A percentile compares a stretch with the other conserved stretches of the same genome.
These are phyloP conservation scores for Trichocomaceae sp. DNA, from an alignment of 2,329 filamentous ascomycete species.

Conservation along the genomic window DNA sequence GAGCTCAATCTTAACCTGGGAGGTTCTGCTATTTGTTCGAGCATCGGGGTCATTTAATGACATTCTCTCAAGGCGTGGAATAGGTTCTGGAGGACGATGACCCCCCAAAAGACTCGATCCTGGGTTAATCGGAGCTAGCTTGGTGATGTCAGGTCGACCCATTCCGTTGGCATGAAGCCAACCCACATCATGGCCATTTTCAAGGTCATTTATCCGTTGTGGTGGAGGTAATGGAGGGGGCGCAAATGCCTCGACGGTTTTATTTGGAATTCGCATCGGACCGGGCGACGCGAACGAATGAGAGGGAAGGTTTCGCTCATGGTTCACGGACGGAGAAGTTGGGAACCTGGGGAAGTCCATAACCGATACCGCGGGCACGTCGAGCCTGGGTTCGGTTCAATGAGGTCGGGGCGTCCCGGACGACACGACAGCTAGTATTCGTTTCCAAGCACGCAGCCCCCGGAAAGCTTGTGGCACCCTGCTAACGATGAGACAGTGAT, in stretches of 20 bases:
- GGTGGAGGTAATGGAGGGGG: constrained; percentile 63
- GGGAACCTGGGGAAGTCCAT: constrained; percentile 41
- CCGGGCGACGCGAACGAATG: constrained; percentile 40
- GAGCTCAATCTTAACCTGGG: constrained; percentile 23
- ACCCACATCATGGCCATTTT: constrained; percentile 53
- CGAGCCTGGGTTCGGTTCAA: not conserved
- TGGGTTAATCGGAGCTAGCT: constrained; percentile 42
- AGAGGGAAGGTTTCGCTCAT: constrained; percentile 21
- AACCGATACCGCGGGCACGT: constrained; percentile 15
- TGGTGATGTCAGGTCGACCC: constrained; percentile 42
- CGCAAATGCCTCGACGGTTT: constrained; percentile 39
- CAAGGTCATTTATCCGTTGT: constrained; percentile 52
- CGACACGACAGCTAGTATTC: not conserved
- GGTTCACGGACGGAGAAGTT: constrained; percentile 37
- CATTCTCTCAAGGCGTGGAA: constrained; percentile 31
- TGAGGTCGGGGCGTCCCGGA: not conserved
- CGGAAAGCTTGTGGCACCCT: not conserved
- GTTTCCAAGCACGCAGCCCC: not conserved
- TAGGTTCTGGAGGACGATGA: constrained; percentile 32
- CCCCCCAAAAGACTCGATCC: constrained; percentile 47
- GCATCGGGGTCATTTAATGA: constrained; percentile 31
- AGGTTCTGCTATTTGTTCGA: constrained; percentile 23
- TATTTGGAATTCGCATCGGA: constrained; percentile 59
- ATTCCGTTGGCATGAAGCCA: constrained; percentile 58
- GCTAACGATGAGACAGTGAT: not conserved